Conservation (phyloP, 352 stramenopile genomes). For the Phytopythium mirpurense region DNA sequence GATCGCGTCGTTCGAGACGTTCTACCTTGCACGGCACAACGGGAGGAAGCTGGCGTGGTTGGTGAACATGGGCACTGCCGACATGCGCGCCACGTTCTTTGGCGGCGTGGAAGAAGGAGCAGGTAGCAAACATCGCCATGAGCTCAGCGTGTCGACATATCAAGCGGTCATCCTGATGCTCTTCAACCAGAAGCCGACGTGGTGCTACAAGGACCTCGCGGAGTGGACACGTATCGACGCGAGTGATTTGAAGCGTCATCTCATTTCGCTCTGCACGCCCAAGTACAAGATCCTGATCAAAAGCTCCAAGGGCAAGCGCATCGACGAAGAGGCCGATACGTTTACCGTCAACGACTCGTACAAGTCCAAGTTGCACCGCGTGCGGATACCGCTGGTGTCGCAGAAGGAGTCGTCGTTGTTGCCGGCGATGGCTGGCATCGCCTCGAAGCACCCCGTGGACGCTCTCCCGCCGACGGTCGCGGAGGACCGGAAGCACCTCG, state of each 20-base stretch:
- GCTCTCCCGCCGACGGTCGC: constrained; percentile 89
- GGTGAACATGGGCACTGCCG: constrained; percentile 89
- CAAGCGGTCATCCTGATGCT: constrained; percentile 98
- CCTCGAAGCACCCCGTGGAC: constrained; percentile 45
- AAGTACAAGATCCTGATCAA: constrained; percentile 98
- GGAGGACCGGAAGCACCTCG: constrained; percentile 94
- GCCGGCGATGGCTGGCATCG: constrained; percentile 22
- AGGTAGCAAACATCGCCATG: constrained; percentile 62
- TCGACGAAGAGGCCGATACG: constrained; percentile 91
- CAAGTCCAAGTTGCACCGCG: constrained; percentile 90
- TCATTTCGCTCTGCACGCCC: constrained; percentile 97
- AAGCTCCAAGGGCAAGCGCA: constrained; percentile 95
- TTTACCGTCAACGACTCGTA: constrained; percentile 95
- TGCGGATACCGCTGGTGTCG: constrained; percentile 81
- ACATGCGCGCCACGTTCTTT: constrained; percentile 90
- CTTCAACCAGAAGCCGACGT: constrained; percentile 91
- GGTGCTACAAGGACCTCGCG: constrained; percentile 87
- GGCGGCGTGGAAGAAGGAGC: constrained; percentile 32
- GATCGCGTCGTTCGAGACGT: constrained; percentile 88
- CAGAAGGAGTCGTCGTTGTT: constrained; percentile 74
- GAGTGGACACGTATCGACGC: constrained; percentile 87
- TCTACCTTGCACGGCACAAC: constrained; percentile 94
- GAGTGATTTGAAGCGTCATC: constrained; percentile 89
- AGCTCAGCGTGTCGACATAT: constrained; percentile 97
- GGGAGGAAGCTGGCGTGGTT: constrained; percentile 96